Conservation (phyloP, 2,329 filamentous ascomycete species). For the Arthroderma sp. region DNA sequence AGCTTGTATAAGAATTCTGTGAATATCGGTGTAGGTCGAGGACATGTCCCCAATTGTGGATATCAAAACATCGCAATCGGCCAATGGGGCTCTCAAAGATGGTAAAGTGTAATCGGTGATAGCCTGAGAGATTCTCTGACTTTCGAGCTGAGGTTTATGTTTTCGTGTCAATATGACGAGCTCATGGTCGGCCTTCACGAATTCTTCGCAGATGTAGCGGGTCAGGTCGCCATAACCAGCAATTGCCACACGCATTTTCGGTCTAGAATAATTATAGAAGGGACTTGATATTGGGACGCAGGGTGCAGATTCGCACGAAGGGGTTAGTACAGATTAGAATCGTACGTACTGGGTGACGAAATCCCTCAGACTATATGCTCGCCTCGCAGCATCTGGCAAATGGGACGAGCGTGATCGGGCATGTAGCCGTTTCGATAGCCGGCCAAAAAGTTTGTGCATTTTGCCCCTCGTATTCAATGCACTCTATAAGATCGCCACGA, state of each 20-base stretch:
- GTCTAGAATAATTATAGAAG: too few species aligned
- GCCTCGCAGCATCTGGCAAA: too few species aligned
- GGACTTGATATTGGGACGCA: too few species aligned
- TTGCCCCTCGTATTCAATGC: too few species aligned
- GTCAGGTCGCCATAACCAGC: constrained; percentile 1
- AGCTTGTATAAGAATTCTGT: constrained; percentile 1
- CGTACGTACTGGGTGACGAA: too few species aligned
- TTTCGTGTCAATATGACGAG: constrained; percentile 1
- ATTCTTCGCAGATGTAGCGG: constrained; percentile 3
- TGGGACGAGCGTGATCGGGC: too few species aligned
- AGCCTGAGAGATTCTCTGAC: not conserved
- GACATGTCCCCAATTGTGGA: constrained; percentile 2
- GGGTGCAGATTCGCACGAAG: too few species aligned
- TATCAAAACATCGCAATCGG: constrained; percentile 2
- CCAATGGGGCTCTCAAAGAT: not conserved
- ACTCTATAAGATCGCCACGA: too few species aligned
- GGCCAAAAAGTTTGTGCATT: too few species aligned
- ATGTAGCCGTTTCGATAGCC: too few species aligned
- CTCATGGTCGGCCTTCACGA: constrained; percentile 1
- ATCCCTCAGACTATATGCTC: too few species aligned
- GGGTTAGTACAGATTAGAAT: too few species aligned
- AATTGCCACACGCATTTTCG: constrained; percentile 4
- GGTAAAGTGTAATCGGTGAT: constrained; percentile 1
- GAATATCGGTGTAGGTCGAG: not conserved
- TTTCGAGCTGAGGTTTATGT: constrained; percentile 1